Evolutionary conservation across 1,284 basidiomycete species (phyloP).

Genomic region (Ustilago nuda): DNA sequence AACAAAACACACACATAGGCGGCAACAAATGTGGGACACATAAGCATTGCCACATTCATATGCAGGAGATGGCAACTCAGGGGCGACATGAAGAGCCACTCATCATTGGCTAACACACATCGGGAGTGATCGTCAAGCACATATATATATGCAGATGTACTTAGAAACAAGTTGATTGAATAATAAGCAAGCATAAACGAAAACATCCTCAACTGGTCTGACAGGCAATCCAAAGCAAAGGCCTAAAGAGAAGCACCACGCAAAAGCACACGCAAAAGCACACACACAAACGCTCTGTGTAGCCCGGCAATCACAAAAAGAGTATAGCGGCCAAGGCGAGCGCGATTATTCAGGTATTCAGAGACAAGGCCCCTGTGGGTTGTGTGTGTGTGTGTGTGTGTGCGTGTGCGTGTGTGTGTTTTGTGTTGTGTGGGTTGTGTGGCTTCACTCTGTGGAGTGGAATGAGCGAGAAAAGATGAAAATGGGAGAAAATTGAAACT

Average conservation of each 20-base stretch:
- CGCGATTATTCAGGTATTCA: conserved; percentile 3
- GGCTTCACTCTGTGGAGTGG: conserved; percentile 3
- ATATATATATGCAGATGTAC: no score
- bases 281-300: neutral
- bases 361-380: neutral
- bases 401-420: neutral
- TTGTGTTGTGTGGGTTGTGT: conserved; percentile 6
- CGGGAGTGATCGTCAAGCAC: no score
- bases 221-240: conserved; percentile 3
- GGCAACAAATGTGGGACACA: no score
- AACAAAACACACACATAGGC: no score
- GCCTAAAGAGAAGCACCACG: no score
- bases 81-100: no score
- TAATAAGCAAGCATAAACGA: no score
- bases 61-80: no score
- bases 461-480: neutral
- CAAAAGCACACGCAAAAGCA: neutral
- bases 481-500: neutral
- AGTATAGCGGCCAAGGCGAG: neutral
- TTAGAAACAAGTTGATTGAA: no score
- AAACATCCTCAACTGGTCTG: no score
- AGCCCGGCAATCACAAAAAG: conserved; percentile 1
- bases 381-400: neutral
- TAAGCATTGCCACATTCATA: no score
- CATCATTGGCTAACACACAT: no score